Evolutionary conservation across 2,329 filamentous ascomycete genomes (phyloP), one percentile per base, ranked within the genome.

Genomic region (Verticillium klebahnii): DNA sequence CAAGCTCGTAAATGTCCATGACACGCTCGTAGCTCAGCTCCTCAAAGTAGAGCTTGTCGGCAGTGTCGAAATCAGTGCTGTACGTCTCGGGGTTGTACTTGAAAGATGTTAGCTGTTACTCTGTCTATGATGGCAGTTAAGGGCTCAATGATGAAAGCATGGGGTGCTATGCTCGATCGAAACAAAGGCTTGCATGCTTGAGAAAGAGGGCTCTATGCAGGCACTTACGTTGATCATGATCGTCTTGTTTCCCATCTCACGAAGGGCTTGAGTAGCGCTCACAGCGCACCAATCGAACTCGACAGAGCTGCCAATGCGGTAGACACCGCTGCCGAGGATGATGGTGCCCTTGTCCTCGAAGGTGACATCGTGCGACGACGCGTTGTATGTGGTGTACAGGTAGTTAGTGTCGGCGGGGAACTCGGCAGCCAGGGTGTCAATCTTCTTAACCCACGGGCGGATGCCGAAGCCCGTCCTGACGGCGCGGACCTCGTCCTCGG

Each of bases 261-360:
- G 87, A 65, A 98, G 84, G 52, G 92, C 91, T 65, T 92, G 84
- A 12, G 93, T 93, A 66, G 93, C 91, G 71, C 93, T 95, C 64
- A 97, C 93, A 66, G 93, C 93, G 75, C 94, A 98, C 94, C 94
- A 98, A 78, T 99, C 94, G 73, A 99, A 99, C 78, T 99, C 95
- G 59, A 99, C 95, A 7, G 93, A 97, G 79, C 90, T 94, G 71
- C 95, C 95, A 73, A 98, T 99, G 74, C 95, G 88, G 85, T 99
- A 99, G 25, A 98, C 95, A 78, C 95, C 95, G 73, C 90, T 94
- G 64, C 95, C 95, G 15, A 99, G 86, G 62, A 98, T 89, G 61
- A 99, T 80, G 56, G 89, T 91, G 65, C 94, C 93, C 69, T 96
- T 90, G 74, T 98, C 94, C 67, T 97, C 90, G 67, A 99, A 98